Evolutionary conservation across 1,139 yeast species (phyloP).

Genomic region (Blastobotrys buckinghamii): DNA sequence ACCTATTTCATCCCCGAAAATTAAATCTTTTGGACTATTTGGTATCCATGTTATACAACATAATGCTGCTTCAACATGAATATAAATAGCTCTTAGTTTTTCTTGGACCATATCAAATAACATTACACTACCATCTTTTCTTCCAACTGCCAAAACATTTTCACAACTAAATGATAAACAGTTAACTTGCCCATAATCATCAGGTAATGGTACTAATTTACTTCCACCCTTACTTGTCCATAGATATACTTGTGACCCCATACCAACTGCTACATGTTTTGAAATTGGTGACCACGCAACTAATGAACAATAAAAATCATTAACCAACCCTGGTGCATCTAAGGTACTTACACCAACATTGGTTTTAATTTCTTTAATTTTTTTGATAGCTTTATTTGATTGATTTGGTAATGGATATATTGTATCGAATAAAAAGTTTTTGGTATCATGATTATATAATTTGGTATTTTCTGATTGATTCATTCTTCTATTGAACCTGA

Average conservation of each 20-base stretch:
- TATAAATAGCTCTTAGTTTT: constrained; percentile 26
- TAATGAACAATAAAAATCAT: constrained; percentile 76
- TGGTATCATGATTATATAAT: background rate
- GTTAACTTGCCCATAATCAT: constrained; percentile 33
- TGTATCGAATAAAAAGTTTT: background rate
- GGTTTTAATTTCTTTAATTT: background rate
- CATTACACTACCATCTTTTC: constrained; percentile 45
- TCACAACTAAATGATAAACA: constrained; percentile 52
- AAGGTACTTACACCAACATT: constrained; percentile 24
- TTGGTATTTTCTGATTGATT: background rate
- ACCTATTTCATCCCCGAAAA: constrained; percentile 70
- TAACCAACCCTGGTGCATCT: constrained; percentile 70
- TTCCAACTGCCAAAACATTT: constrained; percentile 52
- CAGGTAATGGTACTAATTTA: constrained; percentile 15
- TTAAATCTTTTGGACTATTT: constrained; percentile 36
- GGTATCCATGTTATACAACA: constrained; percentile 63
- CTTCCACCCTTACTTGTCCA: constrained; percentile 60
- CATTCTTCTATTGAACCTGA: background rate
- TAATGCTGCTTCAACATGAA: constrained; percentile 39
- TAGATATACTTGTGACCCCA: constrained; percentile 52
- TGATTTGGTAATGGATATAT: background rate
- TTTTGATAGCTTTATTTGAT: background rate
- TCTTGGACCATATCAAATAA: constrained; percentile 34
- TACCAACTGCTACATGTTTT: constrained; percentile 61
- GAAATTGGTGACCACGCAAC: constrained; percentile 64